Percentiles rank a stretch among this genome's conserved stretches.
Conservation (phyloP, 768 basidiomycete species). For the Kwoniella sp. region DNA sequence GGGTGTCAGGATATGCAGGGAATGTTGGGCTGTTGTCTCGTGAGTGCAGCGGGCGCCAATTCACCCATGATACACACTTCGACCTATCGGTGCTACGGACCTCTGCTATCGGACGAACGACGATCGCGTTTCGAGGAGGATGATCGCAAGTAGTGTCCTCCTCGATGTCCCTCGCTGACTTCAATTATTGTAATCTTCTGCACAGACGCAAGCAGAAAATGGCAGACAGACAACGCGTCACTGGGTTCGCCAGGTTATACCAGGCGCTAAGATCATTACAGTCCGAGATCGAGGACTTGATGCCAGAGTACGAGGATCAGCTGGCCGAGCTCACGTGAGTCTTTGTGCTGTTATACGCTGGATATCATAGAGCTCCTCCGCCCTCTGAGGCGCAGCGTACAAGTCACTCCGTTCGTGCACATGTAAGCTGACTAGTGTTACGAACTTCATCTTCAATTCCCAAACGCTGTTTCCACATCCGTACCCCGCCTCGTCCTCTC, state of each 20-base stretch:
- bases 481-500: too few relatives aligned
- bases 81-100: too few relatives aligned
- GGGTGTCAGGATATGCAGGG: slow-evolving; percentile 82
- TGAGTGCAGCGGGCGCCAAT: too few relatives aligned
- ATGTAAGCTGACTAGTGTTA: too few relatives aligned
- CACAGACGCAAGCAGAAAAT: slow-evolving; percentile 76
- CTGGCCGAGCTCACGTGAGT: slow-evolving; percentile 69
- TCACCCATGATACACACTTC: slow-evolving; percentile 1
- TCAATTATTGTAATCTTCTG: too few relatives aligned
- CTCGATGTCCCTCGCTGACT: not conserved
- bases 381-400: not conserved
- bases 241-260: slow-evolving; percentile 71
- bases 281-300: slow-evolving; percentile 81
- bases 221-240: slow-evolving; percentile 65
- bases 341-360: slow-evolving; percentile 5
- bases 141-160: not conserved
- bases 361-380: not conserved
- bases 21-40: slow-evolving; percentile 79
- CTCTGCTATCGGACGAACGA: too few relatives aligned
- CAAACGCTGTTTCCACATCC: not conserved
- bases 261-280: slow-evolving; percentile 76
- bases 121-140: not conserved
- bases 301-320: slow-evolving; percentile 88
- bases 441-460: too few relatives aligned
- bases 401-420: not conserved